Base-by-base conservation (phyloP, 2,329 filamentous ascomycete species). In the Mariannaea sp. region DNA sequence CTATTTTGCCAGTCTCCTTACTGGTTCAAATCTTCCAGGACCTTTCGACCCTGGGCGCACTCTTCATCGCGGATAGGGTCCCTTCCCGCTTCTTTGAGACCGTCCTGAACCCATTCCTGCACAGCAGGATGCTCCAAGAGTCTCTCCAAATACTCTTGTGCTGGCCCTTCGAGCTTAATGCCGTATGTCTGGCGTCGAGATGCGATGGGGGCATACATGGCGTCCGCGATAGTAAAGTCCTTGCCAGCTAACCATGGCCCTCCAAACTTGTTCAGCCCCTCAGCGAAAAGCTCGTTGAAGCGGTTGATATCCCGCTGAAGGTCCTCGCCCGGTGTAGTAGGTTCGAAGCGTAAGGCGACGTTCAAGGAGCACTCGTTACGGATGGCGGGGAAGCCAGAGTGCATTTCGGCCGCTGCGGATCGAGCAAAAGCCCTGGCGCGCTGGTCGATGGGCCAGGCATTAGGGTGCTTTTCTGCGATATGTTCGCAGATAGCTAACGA, bases 401-500 rank as follows among this genome's bases (percentile, higher is more conserved):
- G 76, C 77, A 80, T 79, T 61, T 78, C 74, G 0, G 77, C 73
- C 5, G 73, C 71, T 7, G 76, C 77, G 22, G 65, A 67, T 30
- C 77, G 68, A 12, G 77, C 77, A 55, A 73, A 74, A 1, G 77
- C 74, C 9, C 76, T 70, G 2, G 76, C 71, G 4, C 65, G 61
- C 10, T 64, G 44, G 52, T 74, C 71, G 5, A 48, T 27, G 0
- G 78, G 78, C 73, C 77, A 80, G 1, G 74, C 71, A n/a, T 52
- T 54, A 0, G 76, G 73, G 43, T 76, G 61, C 16, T 61, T 57
- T 53, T 80, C 77, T 14, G 76, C 75, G 4, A 80, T 63, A 58
- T 75, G 76, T 50, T 80, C 77, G 66, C 67, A 68, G 41, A 81
- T 80, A 49, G 78, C 73, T 12, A 80, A 69, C 0, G 78, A 80